Base-by-base conservation (phyloP, 352 stramenopile genomes). In the Pythium scleroteichum region DNA sequence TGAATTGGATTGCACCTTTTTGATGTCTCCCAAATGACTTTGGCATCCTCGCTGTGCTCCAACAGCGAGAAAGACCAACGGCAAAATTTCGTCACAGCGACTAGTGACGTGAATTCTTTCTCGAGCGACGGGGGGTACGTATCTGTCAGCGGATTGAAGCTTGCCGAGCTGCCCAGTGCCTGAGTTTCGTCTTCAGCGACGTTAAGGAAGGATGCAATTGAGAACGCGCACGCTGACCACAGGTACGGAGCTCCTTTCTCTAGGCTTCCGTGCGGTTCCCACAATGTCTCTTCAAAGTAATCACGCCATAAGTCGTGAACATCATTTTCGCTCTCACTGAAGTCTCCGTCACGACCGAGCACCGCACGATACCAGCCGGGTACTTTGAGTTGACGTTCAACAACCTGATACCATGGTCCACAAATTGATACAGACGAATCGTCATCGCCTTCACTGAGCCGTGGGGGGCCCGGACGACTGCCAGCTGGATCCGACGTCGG, bases 231-330 rank as follows among this genome's bases (percentile, higher is more conserved):
- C 12, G 87, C 74, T 10, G 87, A 92, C 87, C 87, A 95, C 22
- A 95, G 55, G 62, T 88, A 95, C 20, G 86, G 86, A 10, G 84
- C 86, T 2, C 84, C 84, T 62, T 94, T 95, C 64, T 95, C 86
- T 19, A 95, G 61, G 44, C 82, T 95, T 5, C 84, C 86, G 42
- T 95, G 86, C 8, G 86, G 86, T 17, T 95, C 86, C 86, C 86
- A 95, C 19, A 95, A 59, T 6, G 82, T 93, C 38, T 94, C 82
- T 62, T 95, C 86, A 46, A 92, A 95, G 61, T 95, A 95, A 56
- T 92, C 81, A 26, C 86, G 75, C 86, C 86, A 95, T 40, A 88
- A 61, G 60, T 94, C 82, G 41, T 94, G 85, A 9, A 71, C 75
- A 13, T 88, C 72, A 19, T 67, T 75, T 10, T 88, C 79, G 0